These are phyloP conservation scores for Xylaria sp. DNA, from an alignment of 2,329 filamentous ascomycete species.

Conservation along the genomic window DNA sequence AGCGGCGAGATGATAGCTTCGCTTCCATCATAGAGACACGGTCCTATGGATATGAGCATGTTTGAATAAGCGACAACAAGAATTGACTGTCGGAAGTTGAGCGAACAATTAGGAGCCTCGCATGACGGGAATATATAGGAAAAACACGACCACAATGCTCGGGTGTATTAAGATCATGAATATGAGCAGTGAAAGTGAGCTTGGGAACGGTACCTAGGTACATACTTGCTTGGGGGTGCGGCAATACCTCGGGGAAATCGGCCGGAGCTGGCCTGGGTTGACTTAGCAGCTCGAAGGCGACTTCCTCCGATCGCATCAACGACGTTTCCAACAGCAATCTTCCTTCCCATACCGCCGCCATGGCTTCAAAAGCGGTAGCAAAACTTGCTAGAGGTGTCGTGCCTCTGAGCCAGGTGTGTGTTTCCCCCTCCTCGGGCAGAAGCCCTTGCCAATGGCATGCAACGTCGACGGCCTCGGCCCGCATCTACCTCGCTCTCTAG, in stretches of 20 bases:
- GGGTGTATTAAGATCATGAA: background rate
- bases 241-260: conserved; percentile 39
- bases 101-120: background rate
- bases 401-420: conserved; percentile 68
- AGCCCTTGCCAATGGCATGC: conserved; percentile 21
- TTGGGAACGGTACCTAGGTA: background rate
- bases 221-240: conserved; percentile 28
- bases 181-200: background rate
- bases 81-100: background rate
- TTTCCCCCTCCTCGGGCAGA: background rate
- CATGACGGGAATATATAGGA: background rate
- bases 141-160: background rate
- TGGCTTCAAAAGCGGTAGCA: conserved; percentile 70
- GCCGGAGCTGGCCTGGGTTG: conserved; percentile 24
- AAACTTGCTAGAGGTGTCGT: conserved; percentile 67
- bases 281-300: conserved; percentile 35
- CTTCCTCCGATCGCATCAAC: conserved; percentile 39
- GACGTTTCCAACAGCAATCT: conserved; percentile 38
- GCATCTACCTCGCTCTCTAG: background rate
- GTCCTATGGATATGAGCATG: no score
- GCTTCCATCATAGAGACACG: no score
- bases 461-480: background rate
- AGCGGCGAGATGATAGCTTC: background rate
- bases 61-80: no score
- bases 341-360: conserved; percentile 54